These are phyloP conservation scores for Pyronema domesticum DNA, from an alignment of 495 filamentous ascomycete genomes.

Conservation along the genomic window DNA sequence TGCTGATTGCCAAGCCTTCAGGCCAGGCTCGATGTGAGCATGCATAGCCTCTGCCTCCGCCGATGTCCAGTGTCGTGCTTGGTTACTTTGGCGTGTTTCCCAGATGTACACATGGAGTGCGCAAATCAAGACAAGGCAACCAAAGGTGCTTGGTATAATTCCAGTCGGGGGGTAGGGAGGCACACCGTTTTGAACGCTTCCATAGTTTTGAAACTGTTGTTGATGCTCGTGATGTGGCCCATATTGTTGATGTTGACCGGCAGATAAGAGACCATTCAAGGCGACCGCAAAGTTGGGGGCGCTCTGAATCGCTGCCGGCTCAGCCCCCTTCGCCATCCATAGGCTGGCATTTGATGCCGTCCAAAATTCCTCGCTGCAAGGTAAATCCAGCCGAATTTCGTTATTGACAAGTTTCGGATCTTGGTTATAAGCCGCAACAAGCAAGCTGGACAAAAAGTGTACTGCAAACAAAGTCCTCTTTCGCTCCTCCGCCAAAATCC, in stretches of 20 bases:
- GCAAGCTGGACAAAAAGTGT: conserved; percentile 74
- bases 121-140: conserved; percentile 84
- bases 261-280: conserved; percentile 50
- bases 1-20: conserved; percentile 87
- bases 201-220: conserved; percentile 16
- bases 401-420: conserved; percentile 83
- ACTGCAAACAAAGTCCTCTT: conserved; percentile 88
- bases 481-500: conserved; percentile 77
- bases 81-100: conserved; percentile 85
- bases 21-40: conserved; percentile 81
- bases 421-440: conserved; percentile 86
- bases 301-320: conserved; percentile 44
- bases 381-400: conserved; percentile 76
- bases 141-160: conserved; percentile 78
- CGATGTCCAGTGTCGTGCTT: conserved; percentile 76
- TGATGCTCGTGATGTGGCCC: conserved; percentile 5
- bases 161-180: conserved; percentile 21
- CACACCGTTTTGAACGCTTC: conserved; percentile 19
- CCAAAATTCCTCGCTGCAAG: conserved; percentile 89
- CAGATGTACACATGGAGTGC: conserved; percentile 96
- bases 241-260: conserved; percentile 27
- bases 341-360: conserved; percentile 58
- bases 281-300: conserved; percentile 55
- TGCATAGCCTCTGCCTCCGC: conserved; percentile 93
- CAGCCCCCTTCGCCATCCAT: conserved; percentile 63